phyloP scores from a whole-genome alignment of 2,329 filamentous ascomycete genomes.

The Pseudonectria foliicola region DNA sequence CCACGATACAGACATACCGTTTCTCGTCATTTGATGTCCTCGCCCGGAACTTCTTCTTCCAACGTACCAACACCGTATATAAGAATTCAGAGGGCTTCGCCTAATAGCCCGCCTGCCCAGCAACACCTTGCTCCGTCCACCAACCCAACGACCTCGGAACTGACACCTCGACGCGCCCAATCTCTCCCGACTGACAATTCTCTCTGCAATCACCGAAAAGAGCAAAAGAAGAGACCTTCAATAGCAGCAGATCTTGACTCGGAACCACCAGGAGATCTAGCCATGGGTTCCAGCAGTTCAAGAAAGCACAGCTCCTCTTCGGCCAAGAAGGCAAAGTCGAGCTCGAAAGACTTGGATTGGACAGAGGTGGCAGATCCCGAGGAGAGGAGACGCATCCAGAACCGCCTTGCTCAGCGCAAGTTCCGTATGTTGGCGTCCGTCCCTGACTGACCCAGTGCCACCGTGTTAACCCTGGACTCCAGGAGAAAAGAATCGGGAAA shows the following conservation, averaged over 20 bases:
- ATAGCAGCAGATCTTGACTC: constrained; percentile 4
- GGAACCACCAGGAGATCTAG: constrained; percentile 3
- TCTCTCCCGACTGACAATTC: constrained; percentile 7
- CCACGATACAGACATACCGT: too few species aligned
- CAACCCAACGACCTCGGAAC: constrained; percentile 8
- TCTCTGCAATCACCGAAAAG: constrained; percentile 1
- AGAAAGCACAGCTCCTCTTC: constrained; percentile 24
- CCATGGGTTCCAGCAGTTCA: constrained; percentile 20
- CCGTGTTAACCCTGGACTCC: too few species aligned
- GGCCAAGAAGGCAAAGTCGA: constrained; percentile 35
- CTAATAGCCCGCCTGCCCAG: too few species aligned
- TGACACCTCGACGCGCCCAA: constrained; percentile 10
- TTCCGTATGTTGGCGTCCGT: constrained; percentile 51
- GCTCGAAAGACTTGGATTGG: constrained; percentile 55
- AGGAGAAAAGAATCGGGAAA: constrained; percentile 66
- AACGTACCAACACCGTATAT: too few species aligned
- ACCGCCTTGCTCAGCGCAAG: constrained; percentile 67
- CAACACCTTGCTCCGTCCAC: too few species aligned
- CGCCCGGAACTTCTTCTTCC: too few species aligned
- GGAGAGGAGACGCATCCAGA: constrained; percentile 68
- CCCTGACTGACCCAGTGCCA: constrained; percentile 6
- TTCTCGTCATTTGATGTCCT: too few species aligned
- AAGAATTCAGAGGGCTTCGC: too few species aligned
- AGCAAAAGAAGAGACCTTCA: constrained; percentile 12
- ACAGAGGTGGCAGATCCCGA: constrained; percentile 60